These are phyloP conservation scores for Aegilops umbellulata DNA, from an alignment of 176 grass and related monocot species.

Conservation along the genomic window DNA sequence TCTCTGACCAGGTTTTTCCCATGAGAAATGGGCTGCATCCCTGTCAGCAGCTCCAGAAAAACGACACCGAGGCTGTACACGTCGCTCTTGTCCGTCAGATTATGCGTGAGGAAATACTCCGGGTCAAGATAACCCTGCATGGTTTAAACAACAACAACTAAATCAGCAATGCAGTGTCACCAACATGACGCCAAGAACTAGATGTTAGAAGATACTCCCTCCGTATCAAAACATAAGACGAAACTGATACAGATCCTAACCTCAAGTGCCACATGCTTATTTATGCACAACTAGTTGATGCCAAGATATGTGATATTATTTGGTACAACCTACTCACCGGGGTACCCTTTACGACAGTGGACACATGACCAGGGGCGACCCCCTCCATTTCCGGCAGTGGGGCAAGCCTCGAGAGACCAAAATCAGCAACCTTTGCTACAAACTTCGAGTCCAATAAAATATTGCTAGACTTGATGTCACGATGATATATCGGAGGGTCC, in stretches of 20 bases:
- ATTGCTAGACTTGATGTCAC: slow-evolving; percentile 6
- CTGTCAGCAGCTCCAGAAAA: slow-evolving; percentile 70
- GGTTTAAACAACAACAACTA: not conserved
- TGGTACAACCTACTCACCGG: slow-evolving; percentile 74
- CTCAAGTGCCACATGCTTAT: no score
- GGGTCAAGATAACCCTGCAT: slow-evolving; percentile 82
- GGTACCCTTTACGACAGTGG: slow-evolving; percentile 72
- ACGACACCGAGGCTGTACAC: slow-evolving; percentile 82
- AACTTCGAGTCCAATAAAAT: slow-evolving; percentile 47
- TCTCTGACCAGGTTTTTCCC: slow-evolving; percentile 77
- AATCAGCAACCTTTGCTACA: slow-evolving; percentile 77
- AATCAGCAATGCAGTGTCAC: not conserved
- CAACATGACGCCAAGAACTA: no score
- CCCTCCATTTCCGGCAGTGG: slow-evolving; percentile 52
- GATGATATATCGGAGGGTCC: not conserved
- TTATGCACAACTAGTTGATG: no score
- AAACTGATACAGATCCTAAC: no score
- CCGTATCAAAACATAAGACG: no score
- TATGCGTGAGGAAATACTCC: slow-evolving; percentile 83
- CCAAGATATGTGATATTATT: no score
- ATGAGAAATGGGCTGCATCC: slow-evolving; percentile 87
- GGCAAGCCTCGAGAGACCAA: slow-evolving; percentile 67
- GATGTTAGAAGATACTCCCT: no score
- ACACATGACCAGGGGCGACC: slow-evolving; percentile 52
- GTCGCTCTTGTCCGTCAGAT: slow-evolving; percentile 74